Conservation (phyloP, 78 protist species). For the Polysphondylium violaceum region DNA sequence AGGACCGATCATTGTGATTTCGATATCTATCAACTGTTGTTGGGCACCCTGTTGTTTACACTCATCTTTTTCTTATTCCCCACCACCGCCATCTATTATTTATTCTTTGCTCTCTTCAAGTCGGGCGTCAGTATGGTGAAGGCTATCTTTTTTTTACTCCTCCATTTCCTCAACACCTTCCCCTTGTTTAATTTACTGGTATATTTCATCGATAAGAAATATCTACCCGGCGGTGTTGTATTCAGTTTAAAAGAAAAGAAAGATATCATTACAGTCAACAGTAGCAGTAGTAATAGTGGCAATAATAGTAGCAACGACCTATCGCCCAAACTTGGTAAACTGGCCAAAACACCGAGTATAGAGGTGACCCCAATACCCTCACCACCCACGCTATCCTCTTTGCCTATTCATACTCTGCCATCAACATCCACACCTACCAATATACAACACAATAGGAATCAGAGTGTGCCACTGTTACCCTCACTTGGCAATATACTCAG, state of each 20-base stretch:
- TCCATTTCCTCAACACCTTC: slow-evolving; percentile 63
- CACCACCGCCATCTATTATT: slow-evolving; percentile 79
- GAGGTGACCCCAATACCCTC: slow-evolving; percentile 4
- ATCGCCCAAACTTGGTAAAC: no score
- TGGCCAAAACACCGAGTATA: neutral
- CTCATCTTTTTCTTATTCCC: slow-evolving; percentile 82
- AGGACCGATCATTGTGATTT: slow-evolving; percentile 83
- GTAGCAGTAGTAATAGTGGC: neutral
- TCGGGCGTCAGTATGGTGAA: slow-evolving; percentile 20
- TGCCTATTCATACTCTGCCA: neutral
- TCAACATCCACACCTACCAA: neutral
- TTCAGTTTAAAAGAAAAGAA: slow-evolving; percentile 30
- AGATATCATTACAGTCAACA: neutral
- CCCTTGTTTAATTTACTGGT: slow-evolving; percentile 61
- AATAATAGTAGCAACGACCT: neutral
- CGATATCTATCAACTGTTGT: slow-evolving; percentile 76
- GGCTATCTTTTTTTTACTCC: slow-evolving; percentile 30
- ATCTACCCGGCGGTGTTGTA: slow-evolving; percentile 57
- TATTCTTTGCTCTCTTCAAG: slow-evolving; percentile 55
- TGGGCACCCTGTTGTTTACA: slow-evolving; percentile 86
- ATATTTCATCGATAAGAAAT: slow-evolving; percentile 24
- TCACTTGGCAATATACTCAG: neutral
- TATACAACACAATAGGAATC: slow-evolving; percentile 16
- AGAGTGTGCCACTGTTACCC: neutral
- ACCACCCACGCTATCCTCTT: neutral